These are phyloP conservation scores for Calonectria crousiana DNA, from an alignment of 2,329 filamentous ascomycete genomes.

Conservation along the genomic window DNA sequence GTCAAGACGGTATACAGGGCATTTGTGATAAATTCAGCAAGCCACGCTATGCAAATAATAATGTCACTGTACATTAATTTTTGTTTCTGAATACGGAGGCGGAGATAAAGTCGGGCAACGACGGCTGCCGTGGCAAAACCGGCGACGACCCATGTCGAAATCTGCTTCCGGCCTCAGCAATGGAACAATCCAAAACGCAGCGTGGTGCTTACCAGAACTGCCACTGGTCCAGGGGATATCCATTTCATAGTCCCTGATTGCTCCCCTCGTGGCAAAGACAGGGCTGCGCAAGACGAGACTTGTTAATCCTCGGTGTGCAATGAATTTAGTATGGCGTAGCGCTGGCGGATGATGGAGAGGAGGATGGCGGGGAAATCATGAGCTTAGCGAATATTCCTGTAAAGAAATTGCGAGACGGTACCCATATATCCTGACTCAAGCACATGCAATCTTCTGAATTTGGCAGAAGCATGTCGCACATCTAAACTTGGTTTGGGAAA, in stretches of 20 bases:
- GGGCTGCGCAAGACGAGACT: background rate
- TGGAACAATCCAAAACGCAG: background rate
- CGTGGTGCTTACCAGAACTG: background rate
- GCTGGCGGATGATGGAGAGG: background rate
- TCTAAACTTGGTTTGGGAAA: background rate
- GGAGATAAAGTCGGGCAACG: background rate
- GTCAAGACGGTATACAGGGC: background rate
- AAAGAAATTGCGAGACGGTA: background rate
- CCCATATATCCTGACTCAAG: background rate
- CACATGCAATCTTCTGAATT: background rate
- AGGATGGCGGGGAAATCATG: background rate
- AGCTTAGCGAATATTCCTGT: background rate
- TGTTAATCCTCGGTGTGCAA: background rate
- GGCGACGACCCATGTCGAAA: background rate
- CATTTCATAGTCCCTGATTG: background rate
- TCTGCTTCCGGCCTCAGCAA: background rate
- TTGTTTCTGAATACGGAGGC: background rate
- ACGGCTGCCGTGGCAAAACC: background rate
- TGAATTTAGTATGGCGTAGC: background rate
- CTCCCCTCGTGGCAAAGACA: background rate
- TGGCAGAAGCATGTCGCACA: background rate
- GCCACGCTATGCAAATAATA: background rate
- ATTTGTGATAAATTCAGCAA: background rate
- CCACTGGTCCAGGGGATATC: background rate
- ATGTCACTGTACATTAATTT: background rate